phyloP scores from a whole-genome alignment of 345 rosid genomes.

The Euclidium syriacum region DNA sequence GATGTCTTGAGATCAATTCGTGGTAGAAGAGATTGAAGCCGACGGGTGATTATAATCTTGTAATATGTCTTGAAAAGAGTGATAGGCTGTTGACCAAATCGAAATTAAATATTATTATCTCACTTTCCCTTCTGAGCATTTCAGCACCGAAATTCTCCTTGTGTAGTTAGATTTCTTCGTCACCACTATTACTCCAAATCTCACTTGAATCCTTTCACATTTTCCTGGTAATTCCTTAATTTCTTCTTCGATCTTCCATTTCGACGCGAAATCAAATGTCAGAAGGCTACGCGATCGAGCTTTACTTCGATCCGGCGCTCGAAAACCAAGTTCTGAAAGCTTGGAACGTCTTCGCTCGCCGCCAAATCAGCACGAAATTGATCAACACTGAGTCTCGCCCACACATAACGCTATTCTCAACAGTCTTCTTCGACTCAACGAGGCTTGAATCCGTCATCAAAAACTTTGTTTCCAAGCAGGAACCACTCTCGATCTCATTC shows the following conservation, averaged over 20 bases:
- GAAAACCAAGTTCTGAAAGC: constrained; percentile 97
- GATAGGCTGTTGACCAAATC: too few relatives aligned
- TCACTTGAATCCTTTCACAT: too few relatives aligned
- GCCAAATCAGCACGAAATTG: constrained; percentile 88
- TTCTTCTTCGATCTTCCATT: background rate
- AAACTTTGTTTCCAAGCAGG: constrained; percentile 61
- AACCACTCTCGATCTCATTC: constrained; percentile 59
- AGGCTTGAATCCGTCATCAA: constrained; percentile 64
- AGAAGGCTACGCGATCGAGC: constrained; percentile 85
- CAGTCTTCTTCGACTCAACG: constrained; percentile 47
- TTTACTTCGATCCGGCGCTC: constrained; percentile 92
- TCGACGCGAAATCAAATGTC: constrained; percentile 11
- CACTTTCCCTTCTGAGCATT: too few relatives aligned
- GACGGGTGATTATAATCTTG: too few relatives aligned
- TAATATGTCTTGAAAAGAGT: too few relatives aligned
- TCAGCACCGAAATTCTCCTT: too few relatives aligned
- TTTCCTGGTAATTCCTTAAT: background rate
- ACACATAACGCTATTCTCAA: constrained; percentile 77
- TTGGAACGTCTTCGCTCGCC: constrained; percentile 98
- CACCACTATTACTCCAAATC: too few relatives aligned
- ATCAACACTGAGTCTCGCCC: constrained; percentile 97
- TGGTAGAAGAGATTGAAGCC: too few relatives aligned
- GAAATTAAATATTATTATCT: too few relatives aligned
- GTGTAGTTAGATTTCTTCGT: too few relatives aligned
- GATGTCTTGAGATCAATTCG: too few relatives aligned